These are phyloP conservation scores for Boletellus deceptivus DNA, from an alignment of 1,284 basidiomycete genomes.

Conservation along the genomic window DNA sequence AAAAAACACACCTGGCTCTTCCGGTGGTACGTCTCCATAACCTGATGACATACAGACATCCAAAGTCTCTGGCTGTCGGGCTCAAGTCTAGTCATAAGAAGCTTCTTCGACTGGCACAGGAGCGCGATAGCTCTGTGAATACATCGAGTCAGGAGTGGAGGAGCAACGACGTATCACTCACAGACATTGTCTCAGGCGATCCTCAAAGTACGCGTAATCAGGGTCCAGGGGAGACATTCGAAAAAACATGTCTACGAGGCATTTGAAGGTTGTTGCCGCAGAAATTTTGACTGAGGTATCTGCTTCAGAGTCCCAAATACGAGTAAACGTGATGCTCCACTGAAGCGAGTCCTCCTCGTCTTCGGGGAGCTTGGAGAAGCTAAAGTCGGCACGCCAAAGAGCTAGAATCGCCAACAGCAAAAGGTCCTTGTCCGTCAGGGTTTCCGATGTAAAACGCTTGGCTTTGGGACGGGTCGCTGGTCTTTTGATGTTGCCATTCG, in stretches of 20 bases:
- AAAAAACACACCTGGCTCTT: constrained; percentile 43
- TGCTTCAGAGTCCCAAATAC: constrained; percentile 59
- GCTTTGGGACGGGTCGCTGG: constrained; percentile 57
- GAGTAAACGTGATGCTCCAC: constrained; percentile 47
- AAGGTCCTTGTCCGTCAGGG: constrained; percentile 62
- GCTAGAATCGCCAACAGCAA: constrained; percentile 63
- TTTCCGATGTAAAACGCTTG: constrained; percentile 54
- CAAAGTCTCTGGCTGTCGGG: constrained; percentile 63
- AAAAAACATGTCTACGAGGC: constrained; percentile 46
- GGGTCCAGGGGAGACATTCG: constrained; percentile 41
- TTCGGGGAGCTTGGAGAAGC: constrained; percentile 44
- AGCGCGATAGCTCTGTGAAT: constrained; percentile 51
- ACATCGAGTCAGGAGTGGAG: constrained; percentile 6
- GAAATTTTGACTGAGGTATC: constrained; percentile 67
- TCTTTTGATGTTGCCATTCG: constrained; percentile 53
- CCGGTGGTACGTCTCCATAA: constrained; percentile 55
- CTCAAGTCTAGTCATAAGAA: constrained; percentile 58
- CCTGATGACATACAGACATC: constrained; percentile 57
- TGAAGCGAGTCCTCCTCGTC: constrained; percentile 38
- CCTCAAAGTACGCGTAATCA: constrained; percentile 32
- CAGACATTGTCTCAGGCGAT: constrained; percentile 37
- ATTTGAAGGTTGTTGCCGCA: constrained; percentile 46
- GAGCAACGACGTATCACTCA: constrained; percentile 13
- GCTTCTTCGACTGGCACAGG: constrained; percentile 53
- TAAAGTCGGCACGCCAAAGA: constrained; percentile 59